Percentiles rank a stretch among this genome's conserved stretches.
Evolutionary conservation across 2,329 filamentous ascomycete species (phyloP).

Genomic region (Metarhizium anisopliae): DNA sequence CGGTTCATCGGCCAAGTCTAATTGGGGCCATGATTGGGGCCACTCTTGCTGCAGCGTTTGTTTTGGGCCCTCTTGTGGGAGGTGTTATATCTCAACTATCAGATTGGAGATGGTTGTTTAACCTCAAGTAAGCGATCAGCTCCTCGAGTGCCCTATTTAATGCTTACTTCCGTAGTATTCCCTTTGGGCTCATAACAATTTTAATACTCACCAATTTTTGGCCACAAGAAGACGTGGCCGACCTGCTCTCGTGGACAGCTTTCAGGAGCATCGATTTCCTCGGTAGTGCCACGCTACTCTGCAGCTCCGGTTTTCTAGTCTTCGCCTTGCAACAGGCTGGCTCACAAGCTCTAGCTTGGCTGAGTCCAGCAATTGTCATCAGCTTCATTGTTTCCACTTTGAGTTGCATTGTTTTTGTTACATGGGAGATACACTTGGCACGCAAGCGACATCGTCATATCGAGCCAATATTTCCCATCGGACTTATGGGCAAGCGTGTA

Average conservation of each 20-base stretch:
- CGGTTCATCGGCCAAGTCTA: constrained; percentile 40
- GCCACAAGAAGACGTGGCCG: constrained; percentile 27
- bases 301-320: constrained; percentile 43
- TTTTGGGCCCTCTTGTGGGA: constrained; percentile 49
- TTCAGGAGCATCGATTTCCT: constrained; percentile 43
- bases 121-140: constrained; percentile 44
- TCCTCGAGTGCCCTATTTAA: not conserved
- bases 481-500: constrained; percentile 36
- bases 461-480: constrained; percentile 47
- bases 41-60: constrained; percentile 47
- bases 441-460: constrained; percentile 27
- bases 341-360: constrained; percentile 42
- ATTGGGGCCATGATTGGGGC: constrained; percentile 47
- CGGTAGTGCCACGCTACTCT: constrained; percentile 40
- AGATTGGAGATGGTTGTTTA: constrained; percentile 52
- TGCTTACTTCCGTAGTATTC: constrained; percentile 30
- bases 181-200: constrained; percentile 38
- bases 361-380: constrained; percentile 38
- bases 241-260: constrained; percentile 30
- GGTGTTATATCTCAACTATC: constrained; percentile 44
- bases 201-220: constrained; percentile 37
- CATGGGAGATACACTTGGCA: constrained; percentile 41
- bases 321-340: constrained; percentile 50
- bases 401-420: constrained; percentile 38
- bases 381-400: constrained; percentile 38